These are phyloP conservation scores for Rhizophora mangle DNA, from an alignment of 345 rosid species.

Conservation along the genomic window DNA sequence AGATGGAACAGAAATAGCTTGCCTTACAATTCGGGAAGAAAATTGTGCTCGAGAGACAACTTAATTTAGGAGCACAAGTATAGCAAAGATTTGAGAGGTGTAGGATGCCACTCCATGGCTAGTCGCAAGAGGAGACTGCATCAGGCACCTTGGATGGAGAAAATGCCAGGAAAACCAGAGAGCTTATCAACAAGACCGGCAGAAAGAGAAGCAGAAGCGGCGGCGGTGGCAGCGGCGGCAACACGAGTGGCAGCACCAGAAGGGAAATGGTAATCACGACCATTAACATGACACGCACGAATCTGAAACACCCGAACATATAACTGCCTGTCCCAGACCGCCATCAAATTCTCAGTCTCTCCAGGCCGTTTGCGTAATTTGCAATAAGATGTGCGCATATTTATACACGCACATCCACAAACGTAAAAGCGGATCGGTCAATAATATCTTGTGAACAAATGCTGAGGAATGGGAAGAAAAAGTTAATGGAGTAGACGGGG, in stretches of 20 bases:
- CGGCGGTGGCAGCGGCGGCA: slow-evolving; percentile 30
- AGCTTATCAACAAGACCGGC: slow-evolving; percentile 20
- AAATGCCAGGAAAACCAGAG: slow-evolving; percentile 24
- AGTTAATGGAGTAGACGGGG: neutral
- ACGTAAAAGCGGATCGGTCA: neutral
- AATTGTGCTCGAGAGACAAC: too few relatives aligned
- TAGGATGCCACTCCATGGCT: too few relatives aligned
- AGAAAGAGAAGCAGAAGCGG: slow-evolving; percentile 23
- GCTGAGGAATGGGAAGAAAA: neutral
- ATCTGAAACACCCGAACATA: neutral
- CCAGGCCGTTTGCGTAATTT: too few relatives aligned
- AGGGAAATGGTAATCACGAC: slow-evolving; percentile 9
- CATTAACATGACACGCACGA: slow-evolving; percentile 9
- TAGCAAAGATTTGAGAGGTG: too few relatives aligned
- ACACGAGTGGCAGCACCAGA: slow-evolving; percentile 19
- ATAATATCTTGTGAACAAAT: neutral
- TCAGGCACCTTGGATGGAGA: slow-evolving; percentile 5
- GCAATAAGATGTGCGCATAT: too few relatives aligned
- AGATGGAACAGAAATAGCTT: too few relatives aligned
- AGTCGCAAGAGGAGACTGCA: neutral
- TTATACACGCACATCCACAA: too few relatives aligned
- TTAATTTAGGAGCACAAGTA: too few relatives aligned
- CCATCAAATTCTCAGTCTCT: too few relatives aligned
- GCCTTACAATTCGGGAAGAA: too few relatives aligned
- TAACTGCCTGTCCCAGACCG: neutral